Conservation (phyloP, 2,329 filamentous ascomycete species). For the Curvularia sp. region DNA sequence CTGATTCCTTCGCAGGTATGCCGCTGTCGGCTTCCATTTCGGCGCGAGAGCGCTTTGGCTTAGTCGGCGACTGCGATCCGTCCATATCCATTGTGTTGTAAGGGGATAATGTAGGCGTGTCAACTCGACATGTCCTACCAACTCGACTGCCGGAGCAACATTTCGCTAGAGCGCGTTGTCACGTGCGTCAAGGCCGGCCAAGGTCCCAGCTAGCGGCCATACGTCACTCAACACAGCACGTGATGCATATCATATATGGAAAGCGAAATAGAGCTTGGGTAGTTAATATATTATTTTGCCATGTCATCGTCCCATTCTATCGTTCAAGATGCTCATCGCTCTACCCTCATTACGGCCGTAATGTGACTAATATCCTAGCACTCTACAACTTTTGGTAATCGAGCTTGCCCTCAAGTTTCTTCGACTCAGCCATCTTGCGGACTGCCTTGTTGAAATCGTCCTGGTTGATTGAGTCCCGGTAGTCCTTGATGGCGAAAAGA, state of each 20-base stretch:
- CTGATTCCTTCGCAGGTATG: conserved; percentile 13
- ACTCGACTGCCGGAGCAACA: background rate
- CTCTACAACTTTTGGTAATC: conserved; percentile 92
- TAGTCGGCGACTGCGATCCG: conserved; percentile 35
- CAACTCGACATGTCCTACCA: background rate
- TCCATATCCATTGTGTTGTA: conserved; percentile 11
- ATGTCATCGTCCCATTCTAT: conserved; percentile 10
- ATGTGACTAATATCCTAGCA: background rate
- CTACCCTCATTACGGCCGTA: conserved; percentile 24
- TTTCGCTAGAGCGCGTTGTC: conserved; percentile 22
- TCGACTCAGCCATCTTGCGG: conserved; percentile 93
- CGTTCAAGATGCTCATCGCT: conserved; percentile 18
- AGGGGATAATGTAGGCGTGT: conserved; percentile 5
- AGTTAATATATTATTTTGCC: conserved; percentile 2
- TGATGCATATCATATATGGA: background rate
- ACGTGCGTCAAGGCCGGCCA: conserved; percentile 15
- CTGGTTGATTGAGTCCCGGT: conserved; percentile 93
- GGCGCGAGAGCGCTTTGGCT: conserved; percentile 33
- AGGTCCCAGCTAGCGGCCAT: background rate
- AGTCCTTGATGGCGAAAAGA: conserved; percentile 97
- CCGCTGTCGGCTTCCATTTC: conserved; percentile 35
- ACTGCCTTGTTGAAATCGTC: conserved; percentile 99
- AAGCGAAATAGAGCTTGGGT: background rate
- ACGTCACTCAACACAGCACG: conserved; percentile 1
- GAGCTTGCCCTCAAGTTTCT: conserved; percentile 98